Conservation (phyloP, 345 rosid genomes). For the Gossypium bickii region DNA sequence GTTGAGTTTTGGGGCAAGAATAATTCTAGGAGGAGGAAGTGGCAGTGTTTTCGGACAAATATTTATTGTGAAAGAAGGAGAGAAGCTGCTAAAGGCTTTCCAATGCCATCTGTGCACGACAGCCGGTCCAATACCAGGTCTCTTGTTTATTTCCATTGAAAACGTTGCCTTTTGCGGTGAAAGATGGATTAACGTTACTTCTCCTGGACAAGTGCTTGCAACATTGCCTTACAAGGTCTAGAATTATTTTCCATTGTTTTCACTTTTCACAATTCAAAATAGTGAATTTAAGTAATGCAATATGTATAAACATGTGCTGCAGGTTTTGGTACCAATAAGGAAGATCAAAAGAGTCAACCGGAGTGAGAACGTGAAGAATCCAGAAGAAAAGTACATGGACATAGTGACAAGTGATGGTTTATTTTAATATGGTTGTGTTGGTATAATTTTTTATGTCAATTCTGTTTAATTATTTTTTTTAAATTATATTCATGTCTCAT, state of each 20-base stretch:
- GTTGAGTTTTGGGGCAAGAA: conserved; percentile 3
- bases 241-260: background rate
- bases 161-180: conserved; percentile 39
- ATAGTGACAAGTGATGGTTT: too few species aligned
- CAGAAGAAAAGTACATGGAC: conserved; percentile 58
- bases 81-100: conserved; percentile 32
- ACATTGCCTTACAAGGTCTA: conserved; percentile 40
- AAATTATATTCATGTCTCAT: too few species aligned
- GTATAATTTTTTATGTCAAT: too few species aligned
- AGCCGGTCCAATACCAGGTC: conserved; percentile 20
- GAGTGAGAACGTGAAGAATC: conserved; percentile 44
- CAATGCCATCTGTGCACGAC: conserved; percentile 29
- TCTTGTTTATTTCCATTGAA: conserved; percentile 39
- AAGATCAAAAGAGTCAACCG: conserved; percentile 47
- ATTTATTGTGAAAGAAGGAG: conserved; percentile 26
- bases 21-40: conserved; percentile 33
- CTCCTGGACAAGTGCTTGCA: conserved; percentile 31
- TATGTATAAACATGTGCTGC: conserved; percentile 14
- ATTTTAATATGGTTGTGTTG: too few species aligned
- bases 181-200: conserved; percentile 25
- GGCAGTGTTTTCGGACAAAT: conserved; percentile 32
- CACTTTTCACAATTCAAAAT: background rate
- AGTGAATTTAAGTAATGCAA: background rate
- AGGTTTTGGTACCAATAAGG: conserved; percentile 49
- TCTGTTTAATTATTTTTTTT: too few species aligned